phyloP scores from a whole-genome alignment of 2,329 filamentous ascomycete species.

The Xylaria sp. region DNA sequence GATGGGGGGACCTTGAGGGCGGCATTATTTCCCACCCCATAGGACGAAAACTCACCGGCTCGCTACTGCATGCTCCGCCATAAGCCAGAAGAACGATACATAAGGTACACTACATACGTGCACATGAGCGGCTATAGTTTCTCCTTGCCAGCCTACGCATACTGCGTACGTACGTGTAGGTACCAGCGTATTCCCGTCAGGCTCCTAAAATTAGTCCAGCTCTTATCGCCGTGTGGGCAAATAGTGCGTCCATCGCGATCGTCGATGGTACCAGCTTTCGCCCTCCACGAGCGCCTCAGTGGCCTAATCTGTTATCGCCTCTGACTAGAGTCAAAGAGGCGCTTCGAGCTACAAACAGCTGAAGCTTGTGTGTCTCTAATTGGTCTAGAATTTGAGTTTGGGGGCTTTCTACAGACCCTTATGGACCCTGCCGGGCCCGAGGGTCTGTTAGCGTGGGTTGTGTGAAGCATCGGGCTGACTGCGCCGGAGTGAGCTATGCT shows the following conservation, averaged over 20 bases:
- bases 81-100: constrained; percentile 10
- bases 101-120: constrained; percentile 6
- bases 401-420: constrained; percentile 23
- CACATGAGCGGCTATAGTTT: not conserved
- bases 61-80: constrained; percentile 35
- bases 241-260: not conserved
- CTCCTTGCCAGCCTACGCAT: not conserved
- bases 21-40: constrained; percentile 30
- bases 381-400: constrained; percentile 23
- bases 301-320: constrained; percentile 6
- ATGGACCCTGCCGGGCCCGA: constrained; percentile 32
- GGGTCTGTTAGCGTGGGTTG: constrained; percentile 32
- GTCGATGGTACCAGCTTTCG: constrained; percentile 4
- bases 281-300: constrained; percentile 8
- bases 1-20: constrained; percentile 21
- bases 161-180: too few relatives aligned
- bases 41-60: constrained; percentile 35
- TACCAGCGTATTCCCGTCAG: not conserved
- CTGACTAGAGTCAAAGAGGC: constrained; percentile 16
- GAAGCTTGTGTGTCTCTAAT: constrained; percentile 26
- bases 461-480: constrained; percentile 21
- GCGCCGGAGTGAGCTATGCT: constrained; percentile 11
- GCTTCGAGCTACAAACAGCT: constrained; percentile 28
- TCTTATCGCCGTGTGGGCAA: constrained; percentile 5
- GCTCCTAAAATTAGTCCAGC: constrained; percentile 1